Base-by-base conservation (phyloP, 2,329 filamentous ascomycete genomes). In the Pestalotiopsis fici region DNA sequence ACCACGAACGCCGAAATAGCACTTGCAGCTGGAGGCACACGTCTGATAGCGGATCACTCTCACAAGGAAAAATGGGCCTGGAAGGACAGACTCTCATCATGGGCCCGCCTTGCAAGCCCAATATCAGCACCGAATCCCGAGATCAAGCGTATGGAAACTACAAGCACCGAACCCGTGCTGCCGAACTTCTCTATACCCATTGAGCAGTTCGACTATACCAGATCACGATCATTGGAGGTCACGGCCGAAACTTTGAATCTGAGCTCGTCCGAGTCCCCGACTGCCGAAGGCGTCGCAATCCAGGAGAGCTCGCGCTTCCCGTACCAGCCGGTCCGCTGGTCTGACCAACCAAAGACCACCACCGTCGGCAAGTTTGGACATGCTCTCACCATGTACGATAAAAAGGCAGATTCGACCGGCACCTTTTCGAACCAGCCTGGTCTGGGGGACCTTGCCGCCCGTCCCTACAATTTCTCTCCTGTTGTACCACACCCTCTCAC, bases 281-380 rank as follows among this genome's bases (percentile, higher is more conserved):
- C 3, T 39, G 47, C 21, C 56, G 43, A n/a, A n/a, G 13, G 27
- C 11, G 11, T 23, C 23, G 54, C 47, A 27, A 27, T 66, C 43
- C 63, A 65, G 31, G 43, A 61, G 9, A 27, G 50, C 68, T 3
- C 67, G 56, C n/a, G 35, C 31, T 37, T 63, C 64, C 66, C 68
- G 69, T 65, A 5, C 35, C 43, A 69, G 57, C 66, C 70, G 3
- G 62, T 77, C 1, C 68, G 66, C 60, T 78, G 77, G 74, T 75
- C 69, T 9, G 60, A 64, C 15, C 66, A 25, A 57, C 66, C 62
- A 27, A 68, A 21, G 64, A 76, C 69, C 59, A 73, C 67, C 9
- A 81, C 83, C 1, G 75, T 72, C 2, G 85, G 85, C 12, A 78
- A 79, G 2, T 89, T 89, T 70, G 87, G 87, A 21, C 83, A 86